A percentile compares a stretch with the other conserved stretches of the same genome.
Evolutionary conservation across 257 asterid species (phyloP).

Genomic region (Jasminum sambac): DNA sequence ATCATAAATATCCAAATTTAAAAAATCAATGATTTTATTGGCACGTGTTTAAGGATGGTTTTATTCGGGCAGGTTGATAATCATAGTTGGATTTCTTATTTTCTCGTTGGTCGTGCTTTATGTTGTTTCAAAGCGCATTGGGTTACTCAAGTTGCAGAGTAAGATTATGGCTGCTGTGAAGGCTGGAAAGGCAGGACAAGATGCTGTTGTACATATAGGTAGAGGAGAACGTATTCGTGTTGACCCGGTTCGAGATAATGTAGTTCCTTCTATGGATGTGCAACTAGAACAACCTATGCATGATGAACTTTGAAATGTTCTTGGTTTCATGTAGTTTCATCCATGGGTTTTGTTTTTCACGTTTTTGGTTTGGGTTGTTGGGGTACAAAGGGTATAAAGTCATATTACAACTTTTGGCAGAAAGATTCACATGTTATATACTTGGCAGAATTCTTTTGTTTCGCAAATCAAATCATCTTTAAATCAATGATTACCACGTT

Average conservation of each 20-base stretch:
- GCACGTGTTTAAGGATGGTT: constrained; percentile 12
- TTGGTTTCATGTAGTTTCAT: neutral
- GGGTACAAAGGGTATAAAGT: no score
- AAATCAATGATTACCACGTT: no score
- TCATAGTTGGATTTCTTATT: constrained; percentile 59
- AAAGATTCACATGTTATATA: no score
- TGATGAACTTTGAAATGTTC: constrained; percentile 73
- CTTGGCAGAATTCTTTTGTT: no score
- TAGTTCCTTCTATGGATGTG: constrained; percentile 41
- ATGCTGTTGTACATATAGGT: constrained; percentile 37
- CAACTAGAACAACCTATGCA: constrained; percentile 65
- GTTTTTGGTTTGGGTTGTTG: no score
- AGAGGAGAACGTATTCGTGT: constrained; percentile 39
- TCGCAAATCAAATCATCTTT: no score
- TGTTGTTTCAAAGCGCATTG: constrained; percentile 91
- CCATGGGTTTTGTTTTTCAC: no score
- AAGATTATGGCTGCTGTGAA: constrained; percentile 63
- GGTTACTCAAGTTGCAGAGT: constrained; percentile 82
- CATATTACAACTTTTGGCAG: no score
- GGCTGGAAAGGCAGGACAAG: constrained; percentile 66
- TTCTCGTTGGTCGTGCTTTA: constrained; percentile 88
- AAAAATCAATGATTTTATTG: neutral
- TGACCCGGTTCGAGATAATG: constrained; percentile 43
- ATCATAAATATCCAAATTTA: neutral
- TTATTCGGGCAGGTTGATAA: constrained; percentile 69